These are phyloP conservation scores for Prorocentrum cordatum DNA, from an alignment of 169 alveolate species.

Conservation along the genomic window DNA sequence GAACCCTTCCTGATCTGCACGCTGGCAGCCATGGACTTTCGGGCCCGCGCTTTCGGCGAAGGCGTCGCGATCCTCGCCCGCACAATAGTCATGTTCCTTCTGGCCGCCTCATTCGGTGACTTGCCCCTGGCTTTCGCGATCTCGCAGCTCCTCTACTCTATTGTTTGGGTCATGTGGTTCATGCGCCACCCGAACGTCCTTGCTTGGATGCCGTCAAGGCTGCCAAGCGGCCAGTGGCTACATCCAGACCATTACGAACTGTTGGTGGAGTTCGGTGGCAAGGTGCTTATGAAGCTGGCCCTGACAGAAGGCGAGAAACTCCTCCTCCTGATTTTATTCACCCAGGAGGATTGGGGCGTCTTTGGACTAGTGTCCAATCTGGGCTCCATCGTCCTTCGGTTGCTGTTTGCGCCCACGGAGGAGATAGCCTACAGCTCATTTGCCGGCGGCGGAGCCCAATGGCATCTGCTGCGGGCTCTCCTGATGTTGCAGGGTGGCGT, in stretches of 20 bases:
- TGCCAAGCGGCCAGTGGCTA: background rate
- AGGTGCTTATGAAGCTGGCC: slow-evolving; percentile 15
- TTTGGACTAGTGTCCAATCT: slow-evolving; percentile 48
- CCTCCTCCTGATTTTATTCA: slow-evolving; percentile 14
- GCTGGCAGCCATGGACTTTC: background rate
- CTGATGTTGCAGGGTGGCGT: slow-evolving; percentile 40
- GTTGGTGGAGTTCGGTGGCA: slow-evolving; percentile 18
- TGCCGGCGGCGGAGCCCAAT: background rate
- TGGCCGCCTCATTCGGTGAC: slow-evolving; percentile 10
- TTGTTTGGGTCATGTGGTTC: background rate
- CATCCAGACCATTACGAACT: background rate
- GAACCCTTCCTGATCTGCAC: no score
- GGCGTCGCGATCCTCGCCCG: background rate
- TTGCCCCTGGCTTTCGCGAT: slow-evolving; percentile 32
- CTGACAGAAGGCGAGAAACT: slow-evolving; percentile 51
- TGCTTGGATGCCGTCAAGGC: background rate
- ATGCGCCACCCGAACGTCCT: background rate
- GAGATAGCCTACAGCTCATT: slow-evolving; percentile 13
- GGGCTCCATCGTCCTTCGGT: slow-evolving; percentile 25
- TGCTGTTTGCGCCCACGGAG: slow-evolving; percentile 29
- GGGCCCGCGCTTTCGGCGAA: background rate
- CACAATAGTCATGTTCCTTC: background rate
- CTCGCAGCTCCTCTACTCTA: slow-evolving; percentile 38
- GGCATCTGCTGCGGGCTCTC: slow-evolving; percentile 3
- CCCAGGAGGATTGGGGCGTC: slow-evolving; percentile 33